These are phyloP conservation scores for Lodderomyces jiufengensis DNA, from an alignment of 1,139 yeast species.

Conservation along the genomic window DNA sequence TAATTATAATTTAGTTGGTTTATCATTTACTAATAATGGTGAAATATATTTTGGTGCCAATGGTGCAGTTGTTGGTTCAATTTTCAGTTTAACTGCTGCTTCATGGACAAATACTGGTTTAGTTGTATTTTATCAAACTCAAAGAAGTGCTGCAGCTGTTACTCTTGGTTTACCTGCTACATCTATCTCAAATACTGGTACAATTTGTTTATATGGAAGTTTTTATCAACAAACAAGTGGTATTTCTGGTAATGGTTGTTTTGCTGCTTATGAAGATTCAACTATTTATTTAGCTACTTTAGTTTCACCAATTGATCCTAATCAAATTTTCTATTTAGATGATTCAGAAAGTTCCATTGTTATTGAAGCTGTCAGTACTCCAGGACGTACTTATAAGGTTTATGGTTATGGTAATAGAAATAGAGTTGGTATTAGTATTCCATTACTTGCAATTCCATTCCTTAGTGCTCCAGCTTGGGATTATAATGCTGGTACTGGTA, in stretches of 20 bases:
- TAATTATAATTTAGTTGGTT: conserved; percentile 18
- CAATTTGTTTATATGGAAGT: conserved; percentile 26
- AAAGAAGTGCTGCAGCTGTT: conserved; percentile 18
- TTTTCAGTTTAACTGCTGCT: conserved; percentile 19
- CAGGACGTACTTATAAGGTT: conserved; percentile 23
- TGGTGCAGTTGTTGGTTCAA: conserved; percentile 18
- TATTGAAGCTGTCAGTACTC: conserved; percentile 17
- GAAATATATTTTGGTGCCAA: conserved; percentile 25
- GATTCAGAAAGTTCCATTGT: conserved; percentile 18
- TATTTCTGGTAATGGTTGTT: conserved; percentile 28
- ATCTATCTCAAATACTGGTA: conserved; percentile 26
- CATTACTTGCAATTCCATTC: conserved; percentile 15
- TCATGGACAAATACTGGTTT: conserved; percentile 28
- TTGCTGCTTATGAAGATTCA: conserved; percentile 21
- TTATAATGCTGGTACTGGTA: conserved; percentile 19
- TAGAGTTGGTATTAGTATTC: conserved; percentile 20
- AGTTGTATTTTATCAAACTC: conserved; percentile 21
- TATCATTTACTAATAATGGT: conserved; percentile 26
- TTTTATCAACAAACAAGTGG: conserved; percentile 23
- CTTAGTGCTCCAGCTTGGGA: conserved; percentile 12
- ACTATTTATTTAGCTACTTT: conserved; percentile 20
- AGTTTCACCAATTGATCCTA: conserved; percentile 14
- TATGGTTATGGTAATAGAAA: conserved; percentile 29
- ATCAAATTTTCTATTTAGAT: conserved; percentile 24
- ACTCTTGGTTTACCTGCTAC: conserved; percentile 19